phyloP scores from a whole-genome alignment of 306 rosid genomes.

The Lathyrus oleraceus region DNA sequence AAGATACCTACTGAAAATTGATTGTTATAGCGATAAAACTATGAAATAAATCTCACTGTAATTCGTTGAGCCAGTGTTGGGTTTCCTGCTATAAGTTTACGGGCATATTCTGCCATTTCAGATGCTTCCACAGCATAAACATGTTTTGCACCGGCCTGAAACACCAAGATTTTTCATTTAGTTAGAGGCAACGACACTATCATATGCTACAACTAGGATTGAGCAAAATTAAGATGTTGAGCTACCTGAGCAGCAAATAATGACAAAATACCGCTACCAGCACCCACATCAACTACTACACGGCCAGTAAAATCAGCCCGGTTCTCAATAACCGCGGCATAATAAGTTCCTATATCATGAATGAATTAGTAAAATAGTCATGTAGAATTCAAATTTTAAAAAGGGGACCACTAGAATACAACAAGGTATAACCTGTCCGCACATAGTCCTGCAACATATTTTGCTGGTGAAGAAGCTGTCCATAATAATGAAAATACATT shows the following conservation, averaged over 20 bases:
- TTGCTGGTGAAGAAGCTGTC: slow-evolving; percentile 90
- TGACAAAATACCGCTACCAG: slow-evolving; percentile 96
- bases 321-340: slow-evolving; percentile 90
- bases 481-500: slow-evolving; percentile 97
- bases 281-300: slow-evolving; percentile 96
- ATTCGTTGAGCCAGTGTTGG: slow-evolving; percentile 75
- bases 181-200: slow-evolving; percentile 18
- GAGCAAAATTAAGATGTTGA: slow-evolving; percentile 11
- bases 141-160: slow-evolving; percentile 97
- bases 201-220: slow-evolving; percentile 9
- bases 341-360: slow-evolving; percentile 66
- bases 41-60: slow-evolving; percentile 58
- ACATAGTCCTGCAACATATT: slow-evolving; percentile 97
- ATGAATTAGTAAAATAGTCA: slow-evolving; percentile 10
- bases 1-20: slow-evolving; percentile 8
- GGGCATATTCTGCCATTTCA: slow-evolving; percentile 98
- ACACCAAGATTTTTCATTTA: slow-evolving; percentile 15
- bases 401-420: slow-evolving; percentile 5
- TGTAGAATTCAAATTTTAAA: slow-evolving; percentile 5
- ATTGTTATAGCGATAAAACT: not conserved
- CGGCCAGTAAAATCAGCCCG: slow-evolving; percentile 82
- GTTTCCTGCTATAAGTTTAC: slow-evolving; percentile 80
- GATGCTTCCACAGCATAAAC: slow-evolving; percentile 99
- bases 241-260: slow-evolving; percentile 98
- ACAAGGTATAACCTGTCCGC: slow-evolving; percentile 72